These are phyloP conservation scores for Solanum hybrid DNA, from an alignment of 305 asterid species.

Conservation along the genomic window DNA sequence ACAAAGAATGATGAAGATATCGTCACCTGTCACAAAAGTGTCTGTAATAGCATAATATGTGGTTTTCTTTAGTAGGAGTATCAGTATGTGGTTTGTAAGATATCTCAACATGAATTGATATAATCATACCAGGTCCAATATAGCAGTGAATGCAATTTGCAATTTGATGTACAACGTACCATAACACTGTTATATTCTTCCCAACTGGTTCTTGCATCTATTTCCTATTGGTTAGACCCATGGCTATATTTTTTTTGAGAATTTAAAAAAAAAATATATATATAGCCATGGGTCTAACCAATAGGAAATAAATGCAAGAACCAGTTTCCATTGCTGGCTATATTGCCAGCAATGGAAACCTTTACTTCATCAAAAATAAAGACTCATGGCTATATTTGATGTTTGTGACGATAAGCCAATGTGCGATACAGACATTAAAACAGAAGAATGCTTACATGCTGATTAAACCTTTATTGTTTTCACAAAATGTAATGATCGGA, in stretches of 20 bases:
- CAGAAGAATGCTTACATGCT: neutral
- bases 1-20: neutral
- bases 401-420: neutral
- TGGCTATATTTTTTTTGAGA: neutral
- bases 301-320: no score
- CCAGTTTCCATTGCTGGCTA: neutral
- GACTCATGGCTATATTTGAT: neutral
- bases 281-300: no score
- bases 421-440: neutral
- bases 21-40: neutral
- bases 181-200: neutral
- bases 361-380: neutral
- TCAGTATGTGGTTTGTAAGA: neutral
- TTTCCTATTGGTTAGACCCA: neutral
- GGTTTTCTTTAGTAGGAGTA: neutral
- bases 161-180: neutral
- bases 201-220: neutral
- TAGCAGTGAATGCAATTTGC: neutral
- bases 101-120: neutral
- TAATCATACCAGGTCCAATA: neutral
- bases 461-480: neutral
- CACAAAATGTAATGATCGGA: neutral
- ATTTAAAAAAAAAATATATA: no score
- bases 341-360: neutral
- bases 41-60: neutral